phyloP scores from a whole-genome alignment of 1,139 yeast species.

The Yamadazyma buinensis region DNA sequence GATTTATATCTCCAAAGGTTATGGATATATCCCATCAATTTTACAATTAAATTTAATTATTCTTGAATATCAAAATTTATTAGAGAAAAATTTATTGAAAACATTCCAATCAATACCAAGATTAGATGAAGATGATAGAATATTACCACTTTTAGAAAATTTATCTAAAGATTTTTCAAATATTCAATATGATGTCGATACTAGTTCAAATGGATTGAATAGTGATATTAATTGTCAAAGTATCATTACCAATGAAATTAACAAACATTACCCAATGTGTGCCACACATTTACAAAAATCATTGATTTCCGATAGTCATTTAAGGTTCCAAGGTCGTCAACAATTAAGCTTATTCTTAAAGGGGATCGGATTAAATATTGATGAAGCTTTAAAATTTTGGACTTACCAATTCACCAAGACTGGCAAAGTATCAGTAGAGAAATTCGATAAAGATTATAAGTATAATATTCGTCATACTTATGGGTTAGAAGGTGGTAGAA shows the following conservation, averaged over 20 bases:
- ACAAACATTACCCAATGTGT: constrained; percentile 79
- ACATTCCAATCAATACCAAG: constrained; percentile 82
- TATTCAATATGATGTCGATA: constrained; percentile 44
- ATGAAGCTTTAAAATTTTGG: constrained; percentile 90
- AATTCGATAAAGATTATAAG: constrained; percentile 80
- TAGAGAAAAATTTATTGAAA: constrained; percentile 51
- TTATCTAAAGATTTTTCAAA: constrained; percentile 70
- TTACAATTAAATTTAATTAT: constrained; percentile 70
- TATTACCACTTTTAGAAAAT: constrained; percentile 78
- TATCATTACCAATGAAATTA: constrained; percentile 52
- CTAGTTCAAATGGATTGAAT: constrained; percentile 25
- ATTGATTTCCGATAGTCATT: constrained; percentile 60
- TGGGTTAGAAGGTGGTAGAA: constrained; percentile 88
- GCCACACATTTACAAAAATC: constrained; percentile 66
- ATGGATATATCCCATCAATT: constrained; percentile 80
- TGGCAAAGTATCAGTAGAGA: constrained; percentile 54
- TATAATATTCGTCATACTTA: constrained; percentile 86
- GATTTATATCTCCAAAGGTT: constrained; percentile 64
- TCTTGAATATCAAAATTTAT: constrained; percentile 57
- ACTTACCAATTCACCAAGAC: constrained; percentile 61
- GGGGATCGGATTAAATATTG: constrained; percentile 83
- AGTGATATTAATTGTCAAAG: constrained; percentile 62
- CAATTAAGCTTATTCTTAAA: constrained; percentile 82
- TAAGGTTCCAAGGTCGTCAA: constrained; percentile 78
- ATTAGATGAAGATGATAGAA: constrained; percentile 86